phyloP scores from a whole-genome alignment of 768 basidiomycete genomes.

The Lactarius hengduanensis region DNA sequence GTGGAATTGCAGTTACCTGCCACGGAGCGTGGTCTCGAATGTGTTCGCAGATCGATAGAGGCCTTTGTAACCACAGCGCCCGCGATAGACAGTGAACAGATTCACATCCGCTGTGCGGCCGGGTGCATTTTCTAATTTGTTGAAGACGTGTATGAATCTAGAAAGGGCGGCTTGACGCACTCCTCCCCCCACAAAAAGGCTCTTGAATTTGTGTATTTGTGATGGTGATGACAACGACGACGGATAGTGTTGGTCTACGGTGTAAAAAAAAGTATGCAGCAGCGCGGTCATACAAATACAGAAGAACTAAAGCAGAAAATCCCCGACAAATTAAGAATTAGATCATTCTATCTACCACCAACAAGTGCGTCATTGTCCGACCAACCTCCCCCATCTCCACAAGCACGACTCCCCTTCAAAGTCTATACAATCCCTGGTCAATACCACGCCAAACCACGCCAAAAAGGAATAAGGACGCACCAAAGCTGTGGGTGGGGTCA shows the following conservation, averaged over 20 bases:
- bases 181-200: no score
- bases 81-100: no score
- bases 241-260: background rate
- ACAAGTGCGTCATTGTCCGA: background rate
- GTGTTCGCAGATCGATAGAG: no score
- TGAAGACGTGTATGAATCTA: no score
- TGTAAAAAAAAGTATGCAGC: background rate
- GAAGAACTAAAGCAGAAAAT: background rate
- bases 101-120: no score
- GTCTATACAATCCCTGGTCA: slow-evolving; percentile 37
- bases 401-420: slow-evolving; percentile 59
- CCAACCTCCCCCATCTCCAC: slow-evolving; percentile 47
- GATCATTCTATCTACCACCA: background rate
- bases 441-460: background rate
- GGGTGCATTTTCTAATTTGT: no score
- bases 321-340: no score
- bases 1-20: no score
- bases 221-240: background rate
- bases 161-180: no score
- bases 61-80: no score
- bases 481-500: slow-evolving; percentile 54
- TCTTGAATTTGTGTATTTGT: background rate
- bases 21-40: no score
- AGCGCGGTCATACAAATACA: background rate
- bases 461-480: slow-evolving; percentile 37